These are phyloP conservation scores for Syzygium malaccense DNA, from an alignment of 441 rosid genomes.

Conservation along the genomic window DNA sequence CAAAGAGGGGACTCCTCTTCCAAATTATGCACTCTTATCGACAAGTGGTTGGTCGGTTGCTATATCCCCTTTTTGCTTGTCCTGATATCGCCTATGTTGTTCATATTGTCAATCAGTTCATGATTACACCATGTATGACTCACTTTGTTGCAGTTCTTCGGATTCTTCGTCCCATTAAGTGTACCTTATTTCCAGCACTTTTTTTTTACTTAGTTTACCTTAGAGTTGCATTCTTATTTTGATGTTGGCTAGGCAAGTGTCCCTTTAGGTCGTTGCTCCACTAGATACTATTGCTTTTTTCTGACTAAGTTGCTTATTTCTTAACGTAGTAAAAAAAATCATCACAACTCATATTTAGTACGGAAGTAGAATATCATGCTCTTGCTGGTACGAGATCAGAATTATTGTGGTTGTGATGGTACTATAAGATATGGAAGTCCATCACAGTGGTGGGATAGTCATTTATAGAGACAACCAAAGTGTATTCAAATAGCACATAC, in stretches of 20 bases:
- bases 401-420: not conserved
- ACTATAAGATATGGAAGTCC: not conserved
- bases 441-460: not conserved
- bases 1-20: not conserved
- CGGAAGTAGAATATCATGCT: not conserved
- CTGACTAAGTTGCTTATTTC: not conserved
- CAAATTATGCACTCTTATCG: not conserved
- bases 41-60: not conserved
- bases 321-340: not conserved
- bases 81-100: not conserved
- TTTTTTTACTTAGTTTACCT: not conserved
- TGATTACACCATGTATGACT: not conserved
- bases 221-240: not conserved
- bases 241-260: not conserved
- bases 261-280: not conserved
- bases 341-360: not conserved
- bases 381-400: not conserved
- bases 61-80: not conserved
- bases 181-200: not conserved
- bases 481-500: not conserved
- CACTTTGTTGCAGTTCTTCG: not conserved
- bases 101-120: not conserved
- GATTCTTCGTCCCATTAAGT: not conserved
- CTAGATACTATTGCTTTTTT: not conserved
- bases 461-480: accelerated